Percentiles rank a stretch among this genome's conserved stretches.
These are phyloP conservation scores for Leishmania major DNA, from an alignment of 208 protist species.

Conservation along the genomic window DNA sequence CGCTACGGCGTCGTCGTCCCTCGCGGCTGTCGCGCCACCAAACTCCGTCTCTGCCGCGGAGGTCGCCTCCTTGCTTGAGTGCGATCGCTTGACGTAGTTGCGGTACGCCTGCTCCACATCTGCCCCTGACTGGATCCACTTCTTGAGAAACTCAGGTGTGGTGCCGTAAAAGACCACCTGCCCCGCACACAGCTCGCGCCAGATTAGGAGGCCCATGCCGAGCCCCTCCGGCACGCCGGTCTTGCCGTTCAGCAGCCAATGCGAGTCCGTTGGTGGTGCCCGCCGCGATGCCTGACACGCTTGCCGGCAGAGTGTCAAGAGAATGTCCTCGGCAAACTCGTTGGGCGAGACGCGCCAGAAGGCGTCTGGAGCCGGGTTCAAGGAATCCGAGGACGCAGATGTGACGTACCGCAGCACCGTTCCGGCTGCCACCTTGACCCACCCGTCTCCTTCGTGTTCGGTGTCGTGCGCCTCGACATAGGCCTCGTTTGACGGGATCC, in stretches of 20 bases:
- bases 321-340: constrained; percentile 61
- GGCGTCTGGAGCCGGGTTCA: neutral
- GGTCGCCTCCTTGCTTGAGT: neutral
- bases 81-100: constrained; percentile 15
- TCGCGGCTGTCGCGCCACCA: neutral
- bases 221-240: constrained; percentile 37
- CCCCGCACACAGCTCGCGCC: constrained; percentile 35
- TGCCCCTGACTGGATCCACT: constrained; percentile 38
- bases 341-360: constrained; percentile 16
- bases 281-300: constrained; percentile 44
- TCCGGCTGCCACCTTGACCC: constrained; percentile 30
- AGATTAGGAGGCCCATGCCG: constrained; percentile 35
- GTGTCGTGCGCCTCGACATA: constrained; percentile 19
- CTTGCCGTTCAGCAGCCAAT: constrained; percentile 51
- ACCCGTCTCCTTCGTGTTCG: neutral
- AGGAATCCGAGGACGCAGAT: neutral
- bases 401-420: constrained; percentile 38
- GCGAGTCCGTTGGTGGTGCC: constrained; percentile 41
- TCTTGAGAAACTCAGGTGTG: constrained; percentile 51
- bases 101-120: constrained; percentile 26
- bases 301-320: constrained; percentile 57
- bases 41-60: neutral
- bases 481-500: constrained; percentile 41
- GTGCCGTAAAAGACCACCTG: constrained; percentile 52
- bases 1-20: neutral